These are phyloP conservation scores for Mycosphaerelloides madeirae DNA, from an alignment of 2,329 filamentous ascomycete species.

Conservation along the genomic window DNA sequence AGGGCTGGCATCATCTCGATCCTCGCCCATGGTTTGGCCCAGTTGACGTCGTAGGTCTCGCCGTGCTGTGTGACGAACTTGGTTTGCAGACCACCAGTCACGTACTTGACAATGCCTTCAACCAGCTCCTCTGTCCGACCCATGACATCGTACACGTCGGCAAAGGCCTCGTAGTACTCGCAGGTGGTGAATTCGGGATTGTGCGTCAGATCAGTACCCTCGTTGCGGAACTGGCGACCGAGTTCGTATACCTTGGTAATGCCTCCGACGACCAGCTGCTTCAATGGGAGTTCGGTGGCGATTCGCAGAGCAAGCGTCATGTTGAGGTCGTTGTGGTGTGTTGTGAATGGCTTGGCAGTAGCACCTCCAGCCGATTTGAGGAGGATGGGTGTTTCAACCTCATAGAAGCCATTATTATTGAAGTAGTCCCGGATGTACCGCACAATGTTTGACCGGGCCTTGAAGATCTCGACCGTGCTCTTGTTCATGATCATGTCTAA, in stretches of 20 bases:
- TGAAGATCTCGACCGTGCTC: constrained; percentile 72
- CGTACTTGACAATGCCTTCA: constrained; percentile 78
- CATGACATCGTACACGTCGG: constrained; percentile 86
- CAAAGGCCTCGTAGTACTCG: constrained; percentile 90
- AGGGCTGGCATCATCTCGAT: constrained; percentile 95
- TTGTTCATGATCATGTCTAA: constrained; percentile 98
- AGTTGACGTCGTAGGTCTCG: constrained; percentile 87
- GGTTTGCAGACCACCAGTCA: constrained; percentile 59
- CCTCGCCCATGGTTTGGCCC: constrained; percentile 88
- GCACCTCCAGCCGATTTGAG: constrained; percentile 93
- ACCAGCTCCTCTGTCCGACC: constrained; percentile 89
- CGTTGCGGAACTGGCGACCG: constrained; percentile 92
- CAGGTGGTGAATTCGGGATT: constrained; percentile 98
- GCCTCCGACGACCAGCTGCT: constrained; percentile 92
- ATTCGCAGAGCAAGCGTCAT: constrained; percentile 94
- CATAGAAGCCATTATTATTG: constrained; percentile 76
- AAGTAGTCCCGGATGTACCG: constrained; percentile 86
- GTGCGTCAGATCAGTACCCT: constrained; percentile 86
- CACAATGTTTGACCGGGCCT: constrained; percentile 81
- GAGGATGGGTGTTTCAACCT: constrained; percentile 97
- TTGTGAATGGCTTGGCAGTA: constrained; percentile 90
- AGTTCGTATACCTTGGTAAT: constrained; percentile 94
- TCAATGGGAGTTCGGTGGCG: constrained; percentile 92
- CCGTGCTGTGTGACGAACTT: constrained; percentile 81
- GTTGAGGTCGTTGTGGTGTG: constrained; percentile 92